Evolutionary conservation across 805 yeast species (phyloP).

Genomic region (Candida rishiriensis): DNA sequence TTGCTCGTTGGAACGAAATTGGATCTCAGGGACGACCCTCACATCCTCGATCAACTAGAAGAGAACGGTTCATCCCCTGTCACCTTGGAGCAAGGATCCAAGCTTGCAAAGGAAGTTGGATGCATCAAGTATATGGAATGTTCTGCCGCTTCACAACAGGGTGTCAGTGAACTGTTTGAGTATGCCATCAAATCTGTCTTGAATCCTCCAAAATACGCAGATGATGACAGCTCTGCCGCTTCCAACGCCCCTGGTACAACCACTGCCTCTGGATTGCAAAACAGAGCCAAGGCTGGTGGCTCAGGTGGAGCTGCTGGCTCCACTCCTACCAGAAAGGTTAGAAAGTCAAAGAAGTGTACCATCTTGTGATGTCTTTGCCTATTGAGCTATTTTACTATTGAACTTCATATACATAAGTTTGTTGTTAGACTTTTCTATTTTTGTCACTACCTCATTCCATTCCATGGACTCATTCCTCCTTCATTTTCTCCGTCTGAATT

Average conservation of each 20-base stretch:
- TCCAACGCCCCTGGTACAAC: constrained; percentile 1
- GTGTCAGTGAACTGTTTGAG: constrained; percentile 82
- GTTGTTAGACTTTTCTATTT: neutral
- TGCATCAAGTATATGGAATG: constrained; percentile 79
- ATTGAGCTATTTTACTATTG: neutral
- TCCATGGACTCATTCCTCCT: neutral
- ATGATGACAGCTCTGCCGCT: constrained; percentile 11
- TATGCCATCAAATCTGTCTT: constrained; percentile 71
- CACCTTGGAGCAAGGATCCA: constrained; percentile 54
- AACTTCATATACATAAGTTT: too few species aligned
- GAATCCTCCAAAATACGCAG: constrained; percentile 37
- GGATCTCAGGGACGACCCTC: constrained; percentile 80
- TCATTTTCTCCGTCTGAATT: neutral
- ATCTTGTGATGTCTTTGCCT: constrained; percentile 31
- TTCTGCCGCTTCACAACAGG: constrained; percentile 84
- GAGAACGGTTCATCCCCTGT: constrained; percentile 63
- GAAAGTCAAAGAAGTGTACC: constrained; percentile 46
- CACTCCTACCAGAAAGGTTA: constrained; percentile 21
- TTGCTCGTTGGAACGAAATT: constrained; percentile 84
- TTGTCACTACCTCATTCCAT: neutral
- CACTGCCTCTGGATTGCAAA: constrained; percentile 1
- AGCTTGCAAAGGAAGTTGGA: constrained; percentile 65
- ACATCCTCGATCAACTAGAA: constrained; percentile 62
- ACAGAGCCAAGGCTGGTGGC: neutral
- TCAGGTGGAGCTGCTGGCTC: neutral